Evolutionary conservation across 805 yeast species (phyloP).

Genomic region (Metschnikowia arizonensis): DNA sequence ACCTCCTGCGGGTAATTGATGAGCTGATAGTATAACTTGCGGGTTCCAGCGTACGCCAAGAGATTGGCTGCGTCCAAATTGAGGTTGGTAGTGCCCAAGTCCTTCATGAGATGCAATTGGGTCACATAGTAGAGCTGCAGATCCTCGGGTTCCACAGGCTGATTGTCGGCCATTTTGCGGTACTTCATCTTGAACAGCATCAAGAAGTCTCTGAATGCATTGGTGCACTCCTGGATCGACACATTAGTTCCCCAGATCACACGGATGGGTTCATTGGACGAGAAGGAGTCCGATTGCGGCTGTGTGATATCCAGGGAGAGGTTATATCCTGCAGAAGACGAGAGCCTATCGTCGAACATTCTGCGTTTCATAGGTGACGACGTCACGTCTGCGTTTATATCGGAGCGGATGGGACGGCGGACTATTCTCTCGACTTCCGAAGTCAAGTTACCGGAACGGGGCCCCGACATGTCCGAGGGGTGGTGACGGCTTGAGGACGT

Average conservation of each 20-base stretch:
- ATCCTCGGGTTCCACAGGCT: constrained; percentile 48
- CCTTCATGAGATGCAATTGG: constrained; percentile 68
- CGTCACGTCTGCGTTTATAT: constrained; percentile 65
- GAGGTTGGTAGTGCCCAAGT: constrained; percentile 73
- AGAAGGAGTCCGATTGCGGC: constrained; percentile 25
- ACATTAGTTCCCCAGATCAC: constrained; percentile 99
- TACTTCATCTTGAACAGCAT: constrained; percentile 78
- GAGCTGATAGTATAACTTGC: constrained; percentile 77
- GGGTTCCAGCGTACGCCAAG: constrained; percentile 68
- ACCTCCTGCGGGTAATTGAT: constrained; percentile 95
- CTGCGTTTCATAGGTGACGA: constrained; percentile 63
- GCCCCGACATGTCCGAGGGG: constrained; percentile 31
- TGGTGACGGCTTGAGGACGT: constrained; percentile 38
- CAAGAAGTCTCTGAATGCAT: constrained; percentile 74
- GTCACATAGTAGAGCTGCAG: constrained; percentile 72
- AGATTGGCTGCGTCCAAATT: constrained; percentile 82
- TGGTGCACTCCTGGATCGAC: constrained; percentile 81
- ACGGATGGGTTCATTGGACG: constrained; percentile 65
- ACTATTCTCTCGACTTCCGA: constrained; percentile 43
- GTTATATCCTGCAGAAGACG: constrained; percentile 13
- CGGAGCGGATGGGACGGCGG: constrained; percentile 66
- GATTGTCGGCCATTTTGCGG: constrained; percentile 50
- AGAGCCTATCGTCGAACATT: constrained; percentile 44
- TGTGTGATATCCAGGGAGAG: constrained; percentile 22
- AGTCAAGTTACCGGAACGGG: constrained; percentile 43